A percentile compares a stretch with the other conserved stretches of the same genome.
These are phyloP conservation scores for Myxozyma kluyveri DNA, from an alignment of 805 yeast genomes.

Conservation along the genomic window DNA sequence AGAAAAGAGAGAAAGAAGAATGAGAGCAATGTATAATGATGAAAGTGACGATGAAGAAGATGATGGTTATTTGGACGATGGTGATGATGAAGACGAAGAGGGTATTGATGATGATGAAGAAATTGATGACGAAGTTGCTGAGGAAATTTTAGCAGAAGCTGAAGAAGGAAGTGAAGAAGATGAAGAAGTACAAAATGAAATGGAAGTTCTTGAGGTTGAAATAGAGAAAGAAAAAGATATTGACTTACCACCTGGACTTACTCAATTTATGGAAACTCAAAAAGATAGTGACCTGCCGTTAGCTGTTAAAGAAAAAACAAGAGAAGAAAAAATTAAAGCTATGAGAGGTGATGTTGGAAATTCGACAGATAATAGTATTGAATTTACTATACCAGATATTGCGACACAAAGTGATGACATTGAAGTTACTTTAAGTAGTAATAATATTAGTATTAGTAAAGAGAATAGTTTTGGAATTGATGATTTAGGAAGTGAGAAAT, in stretches of 20 bases:
- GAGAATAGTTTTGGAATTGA: too few relatives aligned
- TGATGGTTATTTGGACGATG: slow-evolving; percentile 11
- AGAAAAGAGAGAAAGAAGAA: slow-evolving; percentile 14
- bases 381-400: too few relatives aligned
- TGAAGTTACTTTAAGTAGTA: neutral
- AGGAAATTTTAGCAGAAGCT: slow-evolving; percentile 5
- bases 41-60: slow-evolving; percentile 9
- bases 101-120: slow-evolving; percentile 19
- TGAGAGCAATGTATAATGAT: neutral
- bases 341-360: neutral
- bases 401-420: neutral
- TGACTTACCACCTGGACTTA: too few relatives aligned
- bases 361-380: neutral
- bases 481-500: too few relatives aligned
- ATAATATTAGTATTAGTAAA: neutral
- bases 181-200: slow-evolving; percentile 7
- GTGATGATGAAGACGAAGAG: slow-evolving; percentile 17
- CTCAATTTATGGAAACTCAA: neutral
- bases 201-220: neutral
- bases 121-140: slow-evolving; percentile 10
- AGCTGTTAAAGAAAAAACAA: neutral
- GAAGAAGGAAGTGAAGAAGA: slow-evolving; percentile 11
- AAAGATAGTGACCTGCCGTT: neutral
- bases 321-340: neutral
- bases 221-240: slow-evolving; percentile 3